Evolutionary conservation across 495 filamentous ascomycete species (phyloP).

Genomic region (Paragyromitra xinjiangensis): DNA sequence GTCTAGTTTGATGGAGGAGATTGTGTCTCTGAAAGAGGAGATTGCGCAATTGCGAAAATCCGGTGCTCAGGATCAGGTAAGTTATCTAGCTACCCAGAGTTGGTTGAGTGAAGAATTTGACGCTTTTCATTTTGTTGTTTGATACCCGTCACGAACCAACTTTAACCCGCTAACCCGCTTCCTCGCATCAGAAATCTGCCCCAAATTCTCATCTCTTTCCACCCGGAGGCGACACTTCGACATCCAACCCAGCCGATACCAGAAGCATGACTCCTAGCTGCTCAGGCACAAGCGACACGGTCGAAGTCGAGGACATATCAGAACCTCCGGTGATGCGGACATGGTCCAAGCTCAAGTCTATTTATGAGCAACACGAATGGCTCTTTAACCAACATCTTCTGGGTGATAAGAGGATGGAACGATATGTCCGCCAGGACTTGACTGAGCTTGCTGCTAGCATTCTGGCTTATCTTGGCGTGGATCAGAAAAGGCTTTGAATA

Average conservation of each 20-base stretch:
- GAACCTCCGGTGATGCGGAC: background rate
- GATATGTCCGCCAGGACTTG: background rate
- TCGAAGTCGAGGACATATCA: background rate
- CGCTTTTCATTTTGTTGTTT: background rate
- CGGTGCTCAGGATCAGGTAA: background rate
- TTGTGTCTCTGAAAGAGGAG: background rate
- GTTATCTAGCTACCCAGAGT: background rate
- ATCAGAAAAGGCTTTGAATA: background rate
- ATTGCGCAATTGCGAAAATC: background rate
- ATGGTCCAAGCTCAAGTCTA: background rate
- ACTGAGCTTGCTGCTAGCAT: background rate
- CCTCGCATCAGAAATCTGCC: background rate
- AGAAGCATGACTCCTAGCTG: background rate
- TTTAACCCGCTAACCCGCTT: background rate
- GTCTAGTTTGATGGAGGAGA: background rate
- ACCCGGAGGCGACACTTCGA: too few relatives aligned
- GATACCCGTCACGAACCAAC: background rate
- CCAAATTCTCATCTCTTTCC: background rate
- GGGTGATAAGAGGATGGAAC: background rate
- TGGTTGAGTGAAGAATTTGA: too few relatives aligned
- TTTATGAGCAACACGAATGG: conserved; percentile 1
- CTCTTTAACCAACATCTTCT: background rate
- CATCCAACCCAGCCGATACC: background rate
- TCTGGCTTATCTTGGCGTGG: background rate
- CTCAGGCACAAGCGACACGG: background rate